Conservation (phyloP, 2,329 filamentous ascomycete genomes). For the Calycina herbarum region DNA sequence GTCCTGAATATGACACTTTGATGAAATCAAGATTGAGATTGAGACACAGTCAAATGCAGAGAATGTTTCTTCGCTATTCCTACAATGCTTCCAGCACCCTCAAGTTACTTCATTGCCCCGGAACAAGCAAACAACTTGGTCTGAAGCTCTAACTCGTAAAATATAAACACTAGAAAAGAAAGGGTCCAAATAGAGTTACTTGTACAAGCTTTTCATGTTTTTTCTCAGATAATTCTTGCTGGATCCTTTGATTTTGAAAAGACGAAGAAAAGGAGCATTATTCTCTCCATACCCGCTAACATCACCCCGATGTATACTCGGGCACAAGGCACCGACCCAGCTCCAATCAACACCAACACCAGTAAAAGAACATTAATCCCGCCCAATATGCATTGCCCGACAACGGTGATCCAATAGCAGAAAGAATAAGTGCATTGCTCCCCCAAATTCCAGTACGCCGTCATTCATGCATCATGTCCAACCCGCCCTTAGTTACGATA, state of each 20-base stretch:
- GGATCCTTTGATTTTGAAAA: not conserved
- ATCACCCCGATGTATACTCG: not conserved
- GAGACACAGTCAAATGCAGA: not conserved
- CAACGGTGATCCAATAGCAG: constrained; percentile 23
- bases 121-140: not conserved
- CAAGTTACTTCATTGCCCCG: not conserved
- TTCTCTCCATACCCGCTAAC: not conserved
- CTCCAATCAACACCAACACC: constrained; percentile 23
- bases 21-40: not conserved
- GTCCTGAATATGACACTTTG: not conserved
- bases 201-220: constrained; percentile 1
- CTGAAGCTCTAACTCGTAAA: not conserved
- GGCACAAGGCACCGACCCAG: not conserved
- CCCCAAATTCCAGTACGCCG: constrained; percentile 31
- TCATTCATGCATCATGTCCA: constrained; percentile 34
- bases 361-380: constrained; percentile 29
- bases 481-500: constrained; percentile 32
- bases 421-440: constrained; percentile 24
- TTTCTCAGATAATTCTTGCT: not conserved
- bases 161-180: constrained; percentile 1
- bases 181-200: not conserved
- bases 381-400: constrained; percentile 23
- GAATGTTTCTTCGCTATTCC: not conserved
- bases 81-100: not conserved
- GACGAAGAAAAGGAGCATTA: not conserved